Base-by-base conservation (phyloP, 2,329 filamentous ascomycete genomes). In the Fusarium sp. region DNA sequence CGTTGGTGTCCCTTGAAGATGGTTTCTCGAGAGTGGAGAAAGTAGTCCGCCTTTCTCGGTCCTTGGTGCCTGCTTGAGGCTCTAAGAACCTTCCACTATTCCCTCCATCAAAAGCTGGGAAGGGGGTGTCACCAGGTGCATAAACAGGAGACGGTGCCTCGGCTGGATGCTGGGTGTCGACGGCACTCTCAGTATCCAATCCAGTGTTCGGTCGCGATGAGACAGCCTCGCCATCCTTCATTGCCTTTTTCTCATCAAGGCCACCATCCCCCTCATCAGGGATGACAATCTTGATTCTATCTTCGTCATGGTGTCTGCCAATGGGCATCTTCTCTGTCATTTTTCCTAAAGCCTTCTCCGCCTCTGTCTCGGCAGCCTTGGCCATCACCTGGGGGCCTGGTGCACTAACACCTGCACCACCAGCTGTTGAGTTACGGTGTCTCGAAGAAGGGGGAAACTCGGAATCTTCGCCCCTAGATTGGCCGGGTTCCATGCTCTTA, bases 401-500 rank as follows among this genome's bases (percentile, higher is more conserved):
- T 30, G 82, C 78, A 62, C 80, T 77, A 18, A 85, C 78, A 6
- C 83, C 84, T 16, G 79, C 82, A 27, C 80, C 80, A 27, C 75
- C 80, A 30, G 79, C 75, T 18, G 76, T 77, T 9, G 78, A 72
- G 3, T 63, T 70, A 6, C 79, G 76, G 18, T 77, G 75, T 13
- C 76, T 74, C 54, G 75, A 65, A 74, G 81, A 74, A 16, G 77
- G 67, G 79, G 85, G 79, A 77, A 83, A 68, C 78, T 85, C 79
- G 78, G 84, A 73, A 78, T 91, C 81, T 27, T 84, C 88, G 78
- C 72, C 88, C 79, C 72, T 59, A 20, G 76, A 84, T 79, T 84
- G 55, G 34, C 59, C 93, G 80, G 82, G 82, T 49, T 85, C 84
- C 85, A 88, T 87, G 76, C 83, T 87, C 73, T 92, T 90, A 59